Conservation (phyloP, 2,329 filamentous ascomycete species). For the Aureobasidium sp. region DNA sequence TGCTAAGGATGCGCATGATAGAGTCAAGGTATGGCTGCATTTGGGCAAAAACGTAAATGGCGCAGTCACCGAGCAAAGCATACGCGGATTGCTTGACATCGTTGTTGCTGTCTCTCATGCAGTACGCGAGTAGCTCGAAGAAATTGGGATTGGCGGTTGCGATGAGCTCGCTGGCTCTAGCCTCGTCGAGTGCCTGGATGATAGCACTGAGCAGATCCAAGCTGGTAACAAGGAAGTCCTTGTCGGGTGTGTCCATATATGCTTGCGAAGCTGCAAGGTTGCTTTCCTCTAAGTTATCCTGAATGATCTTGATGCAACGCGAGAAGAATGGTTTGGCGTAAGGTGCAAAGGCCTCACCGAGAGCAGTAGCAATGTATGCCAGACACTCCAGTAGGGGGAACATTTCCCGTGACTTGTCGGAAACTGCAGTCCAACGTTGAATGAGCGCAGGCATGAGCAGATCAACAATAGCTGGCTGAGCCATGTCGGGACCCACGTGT, state of each 20-base stretch:
- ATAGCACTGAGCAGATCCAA: constrained; percentile 89
- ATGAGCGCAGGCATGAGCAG: constrained; percentile 91
- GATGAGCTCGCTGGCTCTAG: constrained; percentile 70
- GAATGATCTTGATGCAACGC: constrained; percentile 85
- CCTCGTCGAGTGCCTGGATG: constrained; percentile 74
- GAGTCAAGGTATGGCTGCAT: constrained; percentile 65
- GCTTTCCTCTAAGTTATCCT: constrained; percentile 79
- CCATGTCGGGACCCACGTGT: constrained; percentile 73
- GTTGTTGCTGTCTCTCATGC: constrained; percentile 84
- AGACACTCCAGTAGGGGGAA: constrained; percentile 95
- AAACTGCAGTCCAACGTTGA: constrained; percentile 75
- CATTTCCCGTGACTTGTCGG: constrained; percentile 83
- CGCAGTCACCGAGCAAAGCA: constrained; percentile 87
- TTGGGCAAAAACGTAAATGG: constrained; percentile 82
- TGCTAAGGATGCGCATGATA: constrained; percentile 74
- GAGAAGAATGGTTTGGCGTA: constrained; percentile 82
- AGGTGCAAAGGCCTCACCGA: constrained; percentile 73
- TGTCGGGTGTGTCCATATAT: constrained; percentile 72
- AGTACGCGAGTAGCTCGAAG: constrained; percentile 84
- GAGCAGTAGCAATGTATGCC: constrained; percentile 83
- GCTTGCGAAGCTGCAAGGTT: constrained; percentile 59
- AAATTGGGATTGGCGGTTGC: constrained; percentile 70
- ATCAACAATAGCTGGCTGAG: constrained; percentile 71
- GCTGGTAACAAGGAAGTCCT: constrained; percentile 94
- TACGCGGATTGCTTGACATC: constrained; percentile 96